Conservation (phyloP, 352 stramenopile species). For the Globisporangium paroecandrum region DNA sequence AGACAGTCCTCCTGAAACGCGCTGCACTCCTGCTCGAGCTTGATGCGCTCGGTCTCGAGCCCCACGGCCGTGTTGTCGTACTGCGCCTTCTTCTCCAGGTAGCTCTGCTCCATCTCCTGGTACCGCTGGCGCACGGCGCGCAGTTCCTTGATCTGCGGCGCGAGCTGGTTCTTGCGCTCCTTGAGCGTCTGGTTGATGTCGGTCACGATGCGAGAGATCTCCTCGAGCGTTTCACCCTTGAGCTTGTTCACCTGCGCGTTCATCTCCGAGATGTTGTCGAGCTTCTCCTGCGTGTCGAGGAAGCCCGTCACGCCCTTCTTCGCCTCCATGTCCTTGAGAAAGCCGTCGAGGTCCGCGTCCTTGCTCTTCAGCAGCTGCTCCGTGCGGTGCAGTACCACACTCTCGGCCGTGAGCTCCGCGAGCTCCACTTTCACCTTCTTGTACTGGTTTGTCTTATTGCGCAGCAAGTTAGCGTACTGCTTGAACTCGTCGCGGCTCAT, state of each 20-base stretch:
- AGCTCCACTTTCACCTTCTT: conserved; percentile 90
- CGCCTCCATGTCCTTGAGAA: conserved; percentile 79
- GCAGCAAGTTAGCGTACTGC: conserved; percentile 83
- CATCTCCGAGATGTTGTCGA: conserved; percentile 86
- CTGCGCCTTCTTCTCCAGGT: conserved; percentile 81
- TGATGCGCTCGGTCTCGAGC: conserved; percentile 86
- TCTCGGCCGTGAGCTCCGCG: conserved; percentile 77
- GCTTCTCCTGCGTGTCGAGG: conserved; percentile 81
- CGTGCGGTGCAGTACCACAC: conserved; percentile 88
- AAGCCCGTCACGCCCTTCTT: conserved; percentile 86
- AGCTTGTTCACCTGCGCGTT: conserved; percentile 88
- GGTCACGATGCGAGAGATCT: conserved; percentile 90
- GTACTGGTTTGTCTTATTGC: conserved; percentile 91
- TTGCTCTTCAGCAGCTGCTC: conserved; percentile 90
- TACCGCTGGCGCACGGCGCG: conserved; percentile 84
- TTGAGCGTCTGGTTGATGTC: conserved; percentile 91
- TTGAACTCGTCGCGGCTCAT: conserved; percentile 90
- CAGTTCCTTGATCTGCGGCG: conserved; percentile 91
- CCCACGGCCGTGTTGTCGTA: conserved; percentile 89
- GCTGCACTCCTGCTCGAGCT: conserved; percentile 88
- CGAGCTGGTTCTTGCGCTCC: conserved; percentile 90
- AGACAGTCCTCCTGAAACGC: conserved; percentile 87
- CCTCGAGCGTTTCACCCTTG: conserved; percentile 92
- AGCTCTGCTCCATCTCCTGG: conserved; percentile 88
- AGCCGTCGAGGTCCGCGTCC: conserved; percentile 80